These are phyloP conservation scores for Agrocybe pediades DNA, from an alignment of 768 basidiomycete genomes.

Conservation along the genomic window DNA sequence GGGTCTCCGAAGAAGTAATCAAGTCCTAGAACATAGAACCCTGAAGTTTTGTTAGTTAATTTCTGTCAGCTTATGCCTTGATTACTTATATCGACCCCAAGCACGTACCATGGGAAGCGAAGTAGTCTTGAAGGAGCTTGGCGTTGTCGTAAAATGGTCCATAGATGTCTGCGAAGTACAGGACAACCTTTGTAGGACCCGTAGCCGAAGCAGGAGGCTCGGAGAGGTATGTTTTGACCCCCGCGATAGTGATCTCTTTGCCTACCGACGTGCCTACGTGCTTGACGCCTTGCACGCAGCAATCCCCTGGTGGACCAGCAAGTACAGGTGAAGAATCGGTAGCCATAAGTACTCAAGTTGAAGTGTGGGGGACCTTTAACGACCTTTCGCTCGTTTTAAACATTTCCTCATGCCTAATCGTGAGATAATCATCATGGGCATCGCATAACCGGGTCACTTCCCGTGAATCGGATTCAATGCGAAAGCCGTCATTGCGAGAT, in stretches of 20 bases:
- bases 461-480: too few relatives aligned
- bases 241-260: slow-evolving; percentile 37
- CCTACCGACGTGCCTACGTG: slow-evolving; percentile 54
- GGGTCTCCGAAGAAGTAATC: slow-evolving; percentile 70
- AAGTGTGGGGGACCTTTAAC: too few relatives aligned
- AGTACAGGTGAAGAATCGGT: slow-evolving; percentile 30
- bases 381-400: too few relatives aligned
- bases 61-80: not conserved
- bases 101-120: slow-evolving; percentile 56
- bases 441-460: too few relatives aligned
- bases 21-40: slow-evolving; percentile 57
- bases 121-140: slow-evolving; percentile 64
- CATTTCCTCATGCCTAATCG: too few relatives aligned
- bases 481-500: too few relatives aligned
- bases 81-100: slow-evolving; percentile 2
- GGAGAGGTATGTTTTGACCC: slow-evolving; percentile 55
- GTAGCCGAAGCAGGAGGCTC: slow-evolving; percentile 45
- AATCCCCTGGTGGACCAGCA: slow-evolving; percentile 48
- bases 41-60: slow-evolving; percentile 40
- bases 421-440: too few relatives aligned
- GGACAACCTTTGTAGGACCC: slow-evolving; percentile 43
- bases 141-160: slow-evolving; percentile 62
- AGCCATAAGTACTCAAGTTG: slow-evolving; percentile 1
- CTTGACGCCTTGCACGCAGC: slow-evolving; percentile 53
- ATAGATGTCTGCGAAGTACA: slow-evolving; percentile 62